Evolutionary conservation across 2,329 filamentous ascomycete genomes (phyloP), one percentile per base, ranked within the genome.

Genomic region (Xylaria sp.): DNA sequence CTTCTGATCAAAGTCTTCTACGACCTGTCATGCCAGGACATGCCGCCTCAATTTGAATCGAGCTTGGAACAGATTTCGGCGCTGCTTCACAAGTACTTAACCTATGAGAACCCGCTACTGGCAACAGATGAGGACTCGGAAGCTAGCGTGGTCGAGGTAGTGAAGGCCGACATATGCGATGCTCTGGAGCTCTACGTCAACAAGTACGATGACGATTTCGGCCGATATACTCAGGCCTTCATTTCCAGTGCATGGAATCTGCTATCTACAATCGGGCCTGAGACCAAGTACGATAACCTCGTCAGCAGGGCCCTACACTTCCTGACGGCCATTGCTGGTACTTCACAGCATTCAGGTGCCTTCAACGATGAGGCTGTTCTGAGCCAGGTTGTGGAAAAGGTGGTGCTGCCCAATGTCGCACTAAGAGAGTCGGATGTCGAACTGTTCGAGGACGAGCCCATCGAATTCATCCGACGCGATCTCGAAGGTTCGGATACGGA

Each of bases 391-490:
- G 90, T 97, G 8, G 92, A 97, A 71, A 96, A 96, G 75, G 94
- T 97, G 54, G 90, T 99, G 52, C 76, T 99, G 60, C 93, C 94
- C 8, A 99, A 99, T 67, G 85, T 99, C 54, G 89, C 89, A 16
- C 78, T 99, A 56, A 86, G 95, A 62, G 94, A 97, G 67, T 94
- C 92, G 0, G 95, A 99, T 62, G 83, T 96, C 50, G 94, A 99
- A 71, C 82, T 96, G 62, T 97, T 99, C 65, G 94, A 99, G 70
- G 95, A 99, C 69, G 95, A 99, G 76, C 94, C 94, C 0, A 99
- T 99, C 62, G 94, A 99, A 72, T 99, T 96, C 70, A 99, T 99
- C 68, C 85, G 94, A 59, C 85, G 92, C 66, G 94, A 99, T 72
- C 79, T 99, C 44, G 94, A 99, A 72, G 94, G 94, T 6, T 97